Percentiles rank a stretch among this genome's conserved stretches.
phyloP scores from a whole-genome alignment of 768 basidiomycete species.

The Clavaria fumosa region DNA sequence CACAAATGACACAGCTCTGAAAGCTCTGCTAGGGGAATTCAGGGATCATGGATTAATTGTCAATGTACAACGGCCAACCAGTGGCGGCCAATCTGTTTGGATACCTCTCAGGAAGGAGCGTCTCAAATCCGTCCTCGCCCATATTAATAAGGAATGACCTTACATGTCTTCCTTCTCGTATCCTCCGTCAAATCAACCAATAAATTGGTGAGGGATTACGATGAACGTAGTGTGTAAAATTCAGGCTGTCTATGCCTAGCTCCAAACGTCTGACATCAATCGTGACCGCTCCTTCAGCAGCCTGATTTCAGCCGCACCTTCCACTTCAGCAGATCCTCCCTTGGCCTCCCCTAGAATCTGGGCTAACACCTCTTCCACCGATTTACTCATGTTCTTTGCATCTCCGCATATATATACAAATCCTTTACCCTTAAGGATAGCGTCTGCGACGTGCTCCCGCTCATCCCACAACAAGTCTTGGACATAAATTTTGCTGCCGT shows the following conservation, averaged over 20 bases:
- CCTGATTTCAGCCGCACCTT: conserved; percentile 86
- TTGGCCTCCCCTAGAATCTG: conserved; percentile 84
- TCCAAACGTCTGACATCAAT: conserved; percentile 82
- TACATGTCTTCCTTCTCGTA: too few species aligned
- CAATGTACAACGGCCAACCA: conserved; percentile 25
- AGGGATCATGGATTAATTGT: conserved; percentile 82
- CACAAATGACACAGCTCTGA: conserved; percentile 71
- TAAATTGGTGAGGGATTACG: too few species aligned
- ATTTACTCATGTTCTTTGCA: conserved; percentile 90
- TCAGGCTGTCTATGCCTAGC: conserved; percentile 34
- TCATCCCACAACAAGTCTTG: conserved; percentile 92
- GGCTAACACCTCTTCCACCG: conserved; percentile 82
- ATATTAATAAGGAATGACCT: too few species aligned
- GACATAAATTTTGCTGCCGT: conserved; percentile 96
- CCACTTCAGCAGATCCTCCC: conserved; percentile 75
- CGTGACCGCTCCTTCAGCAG: conserved; percentile 87
- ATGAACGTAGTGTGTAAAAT: too few species aligned
- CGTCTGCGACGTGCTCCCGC: conserved; percentile 66
- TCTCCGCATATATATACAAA: conserved; percentile 96
- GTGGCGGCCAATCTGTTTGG: conserved; percentile 59
- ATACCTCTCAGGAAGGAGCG: conserved; percentile 75
- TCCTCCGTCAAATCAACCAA: too few species aligned
- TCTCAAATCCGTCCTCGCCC: conserved; percentile 30
- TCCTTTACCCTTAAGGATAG: conserved; percentile 89
- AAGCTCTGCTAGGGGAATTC: conserved; percentile 77